Evolutionary conservation across 2,329 filamentous ascomycete species (phyloP).

Genomic region (Fonsecaea monophora): DNA sequence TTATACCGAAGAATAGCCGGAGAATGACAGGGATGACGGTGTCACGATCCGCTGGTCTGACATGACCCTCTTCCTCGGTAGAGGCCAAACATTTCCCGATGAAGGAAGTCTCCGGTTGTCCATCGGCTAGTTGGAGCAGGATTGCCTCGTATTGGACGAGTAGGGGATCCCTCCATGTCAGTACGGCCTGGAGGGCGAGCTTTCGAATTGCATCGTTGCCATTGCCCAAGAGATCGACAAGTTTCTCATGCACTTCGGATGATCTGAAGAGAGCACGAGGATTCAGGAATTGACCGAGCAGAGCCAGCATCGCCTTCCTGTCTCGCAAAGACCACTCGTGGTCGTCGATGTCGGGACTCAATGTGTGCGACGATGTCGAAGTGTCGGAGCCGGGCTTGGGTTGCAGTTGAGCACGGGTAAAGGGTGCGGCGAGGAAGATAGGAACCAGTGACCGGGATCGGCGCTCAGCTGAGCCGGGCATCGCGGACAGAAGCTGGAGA

Average conservation of each 20-base stretch:
- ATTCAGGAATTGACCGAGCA: constrained; percentile 87
- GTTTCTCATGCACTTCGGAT: constrained; percentile 74
- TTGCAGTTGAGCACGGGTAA: constrained; percentile 30
- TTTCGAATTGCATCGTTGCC: constrained; percentile 91
- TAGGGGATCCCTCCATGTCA: constrained; percentile 84
- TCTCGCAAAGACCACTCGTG: constrained; percentile 64
- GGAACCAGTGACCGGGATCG: constrained; percentile 84
- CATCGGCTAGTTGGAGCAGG: constrained; percentile 84
- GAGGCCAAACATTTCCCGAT: constrained; percentile 85
- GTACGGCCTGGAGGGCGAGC: constrained; percentile 78
- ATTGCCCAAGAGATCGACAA: constrained; percentile 79
- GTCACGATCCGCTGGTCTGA: constrained; percentile 74
- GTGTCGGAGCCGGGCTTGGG: constrained; percentile 28
- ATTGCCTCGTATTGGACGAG: constrained; percentile 83
- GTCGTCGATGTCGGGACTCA: constrained; percentile 40
- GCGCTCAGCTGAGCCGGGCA: constrained; percentile 82
- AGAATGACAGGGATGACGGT: constrained; percentile 85
- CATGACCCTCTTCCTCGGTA: constrained; percentile 67
- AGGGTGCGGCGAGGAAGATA: constrained; percentile 76
- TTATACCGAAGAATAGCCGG: constrained; percentile 84
- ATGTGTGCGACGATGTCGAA: constrained; percentile 35
- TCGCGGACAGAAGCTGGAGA: constrained; percentile 74
- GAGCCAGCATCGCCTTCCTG: constrained; percentile 78
- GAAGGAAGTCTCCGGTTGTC: constrained; percentile 90
- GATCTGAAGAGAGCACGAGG: constrained; percentile 82